Base-by-base conservation (phyloP, 1,284 basidiomycete genomes). In the Sporisorium exsertum region DNA sequence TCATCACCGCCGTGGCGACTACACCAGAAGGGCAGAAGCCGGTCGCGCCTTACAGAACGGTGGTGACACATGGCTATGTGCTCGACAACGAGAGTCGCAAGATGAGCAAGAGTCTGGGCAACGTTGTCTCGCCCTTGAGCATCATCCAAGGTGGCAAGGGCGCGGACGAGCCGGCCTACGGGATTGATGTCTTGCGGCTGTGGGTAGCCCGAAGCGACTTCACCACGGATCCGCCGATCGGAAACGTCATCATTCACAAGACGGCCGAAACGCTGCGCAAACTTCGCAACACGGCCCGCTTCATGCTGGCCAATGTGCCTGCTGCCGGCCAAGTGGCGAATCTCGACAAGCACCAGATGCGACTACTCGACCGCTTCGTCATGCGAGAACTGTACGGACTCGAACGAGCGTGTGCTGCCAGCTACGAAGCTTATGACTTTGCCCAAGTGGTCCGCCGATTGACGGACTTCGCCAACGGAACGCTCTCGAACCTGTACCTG, bases 51-150 rank as follows among this genome's bases (percentile, higher is more conserved):
- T 98, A 95, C 84, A 88, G 88, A 40, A 89, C 91, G 13, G 87
- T 99, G 49, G 92, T 98, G 70, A 98, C 97, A 1, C 97, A 99
- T 84, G 97, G 97, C 0, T 97, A 99, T 90, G 94, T 97, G 2
- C 89, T 98, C 5, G 97, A 99, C 82, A 91, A 93, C 83, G 87
- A 89, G 16, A 95, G 95, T 5, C 91, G 91, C 87, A 99, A 99
- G 87, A 99, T 99, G 97, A 97, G 94, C 90, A 99, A 99, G 88
- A 95, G 93, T 2, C 85, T 93, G 18, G 96, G 96, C 5, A 99
- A 99, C 81, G 91, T 97, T 26, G 86, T 97, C 53, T 94, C 91
- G 80, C 97, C 96, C 0, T 88, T 93, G 87, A 89, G 89, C 1
- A 88, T 98, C 72, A 90, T 97, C 42, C 85, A 91, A 67, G 96